Conservation (phyloP, 257 asterid genomes). For the Gentiana straminea region DNA sequence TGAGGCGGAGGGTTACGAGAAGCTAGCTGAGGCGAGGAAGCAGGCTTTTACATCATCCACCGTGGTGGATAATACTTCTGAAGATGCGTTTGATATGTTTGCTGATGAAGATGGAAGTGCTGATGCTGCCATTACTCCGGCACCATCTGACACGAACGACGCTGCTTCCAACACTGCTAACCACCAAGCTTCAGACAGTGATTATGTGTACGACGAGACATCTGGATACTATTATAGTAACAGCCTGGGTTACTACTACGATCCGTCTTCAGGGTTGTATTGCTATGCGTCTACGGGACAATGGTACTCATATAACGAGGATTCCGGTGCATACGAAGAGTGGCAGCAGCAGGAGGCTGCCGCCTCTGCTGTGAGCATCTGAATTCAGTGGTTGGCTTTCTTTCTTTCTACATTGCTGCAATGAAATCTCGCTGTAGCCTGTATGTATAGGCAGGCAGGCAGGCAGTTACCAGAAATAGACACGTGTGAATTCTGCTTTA, state of each 20-base stretch:
- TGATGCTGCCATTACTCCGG: slow-evolving; percentile 21
- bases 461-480: too few species aligned
- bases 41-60: slow-evolving; percentile 23
- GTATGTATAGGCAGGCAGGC: too few species aligned
- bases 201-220: slow-evolving; percentile 8
- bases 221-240: slow-evolving; percentile 64
- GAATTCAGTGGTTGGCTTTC: too few species aligned
- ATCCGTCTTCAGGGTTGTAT: slow-evolving; percentile 77
- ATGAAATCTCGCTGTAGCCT: too few species aligned
- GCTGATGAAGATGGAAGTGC: slow-evolving; percentile 60
- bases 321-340: slow-evolving; percentile 56
- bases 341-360: slow-evolving; percentile 26
- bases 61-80: slow-evolving; percentile 13
- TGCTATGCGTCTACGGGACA: slow-evolving; percentile 78
- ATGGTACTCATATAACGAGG: slow-evolving; percentile 78
- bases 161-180: slow-evolving; percentile 12
- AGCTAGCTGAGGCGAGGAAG: slow-evolving; percentile 45
- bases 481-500: too few species aligned
- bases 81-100: slow-evolving; percentile 67
- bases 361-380: slow-evolving; percentile 13
- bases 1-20: slow-evolving; percentile 98
- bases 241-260: slow-evolving; percentile 87
- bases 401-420: too few species aligned
- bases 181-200: slow-evolving; percentile 40
- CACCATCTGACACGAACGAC: slow-evolving; percentile 36